Evolutionary conservation across 2,329 filamentous ascomycete species (phyloP).

Genomic region (Talaromyces sp.): DNA sequence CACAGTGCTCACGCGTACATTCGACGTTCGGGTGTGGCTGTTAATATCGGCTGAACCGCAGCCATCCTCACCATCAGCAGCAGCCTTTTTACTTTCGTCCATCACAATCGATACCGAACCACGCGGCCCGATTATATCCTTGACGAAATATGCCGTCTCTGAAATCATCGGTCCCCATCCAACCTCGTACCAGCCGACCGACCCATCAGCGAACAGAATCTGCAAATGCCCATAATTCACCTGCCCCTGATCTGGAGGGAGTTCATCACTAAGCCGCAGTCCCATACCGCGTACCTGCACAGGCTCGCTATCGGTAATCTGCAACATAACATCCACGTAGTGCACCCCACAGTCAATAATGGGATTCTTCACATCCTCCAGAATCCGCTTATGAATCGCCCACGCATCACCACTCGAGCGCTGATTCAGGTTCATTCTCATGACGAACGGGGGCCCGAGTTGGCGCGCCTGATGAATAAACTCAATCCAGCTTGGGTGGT

Average conservation of each 20-base stretch:
- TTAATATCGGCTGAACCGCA: constrained; percentile 19
- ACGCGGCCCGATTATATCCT: constrained; percentile 21
- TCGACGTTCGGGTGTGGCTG: constrained; percentile 21
- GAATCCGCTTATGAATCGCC: constrained; percentile 21
- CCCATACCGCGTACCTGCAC: constrained; percentile 23
- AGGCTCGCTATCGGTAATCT: constrained; percentile 21
- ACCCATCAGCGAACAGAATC: constrained; percentile 21
- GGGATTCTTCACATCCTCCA: constrained; percentile 20
- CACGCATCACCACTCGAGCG: constrained; percentile 20
- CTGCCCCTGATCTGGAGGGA: constrained; percentile 18
- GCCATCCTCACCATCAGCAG: not conserved
- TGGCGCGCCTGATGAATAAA: constrained; percentile 22
- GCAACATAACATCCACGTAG: constrained; percentile 23
- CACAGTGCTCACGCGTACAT: constrained; percentile 18
- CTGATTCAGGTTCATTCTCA: constrained; percentile 24
- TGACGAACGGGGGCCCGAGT: constrained; percentile 22
- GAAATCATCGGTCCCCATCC: constrained; percentile 24
- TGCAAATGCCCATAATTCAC: constrained; percentile 24
- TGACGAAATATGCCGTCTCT: constrained; percentile 22
- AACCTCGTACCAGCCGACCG: constrained; percentile 23
- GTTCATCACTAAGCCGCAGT: constrained; percentile 19
- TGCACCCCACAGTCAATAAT: constrained; percentile 22
- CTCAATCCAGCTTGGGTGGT: constrained; percentile 23
- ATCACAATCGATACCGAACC: constrained; percentile 23
- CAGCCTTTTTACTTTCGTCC: constrained; percentile 15